These are phyloP conservation scores for Elaeis guineensis DNA, from an alignment of 176 grass and related monocot genomes.

Conservation along the genomic window DNA sequence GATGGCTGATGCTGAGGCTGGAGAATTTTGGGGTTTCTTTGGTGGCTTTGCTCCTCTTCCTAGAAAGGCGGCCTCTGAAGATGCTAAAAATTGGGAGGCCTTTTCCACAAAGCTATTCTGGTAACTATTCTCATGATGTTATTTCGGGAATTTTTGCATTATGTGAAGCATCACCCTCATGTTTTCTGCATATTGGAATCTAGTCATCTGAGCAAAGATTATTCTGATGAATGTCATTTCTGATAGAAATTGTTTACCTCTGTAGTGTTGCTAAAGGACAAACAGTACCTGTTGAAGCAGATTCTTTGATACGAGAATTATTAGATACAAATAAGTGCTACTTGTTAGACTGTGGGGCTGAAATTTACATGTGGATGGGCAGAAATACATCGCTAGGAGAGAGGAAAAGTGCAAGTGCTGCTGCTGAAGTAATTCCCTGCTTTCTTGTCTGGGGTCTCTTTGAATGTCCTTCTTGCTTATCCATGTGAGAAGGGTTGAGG, in stretches of 20 bases:
- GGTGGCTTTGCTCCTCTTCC: slow-evolving; percentile 96
- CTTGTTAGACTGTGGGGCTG: slow-evolving; percentile 59
- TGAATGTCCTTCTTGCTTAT: slow-evolving; percentile 5
- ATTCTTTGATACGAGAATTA: slow-evolving; percentile 54
- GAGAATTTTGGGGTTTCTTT: slow-evolving; percentile 98
- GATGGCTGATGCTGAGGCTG: slow-evolving; percentile 90
- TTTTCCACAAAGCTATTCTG: slow-evolving; percentile 48
- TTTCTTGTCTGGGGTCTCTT: slow-evolving; percentile 6
- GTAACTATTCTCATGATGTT: slow-evolving; percentile 30
- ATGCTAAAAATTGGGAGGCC: slow-evolving; percentile 31
- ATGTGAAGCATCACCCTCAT: background rate
- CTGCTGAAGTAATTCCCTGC: slow-evolving; percentile 59
- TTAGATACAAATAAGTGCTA: slow-evolving; percentile 89
- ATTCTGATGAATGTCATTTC: background rate
- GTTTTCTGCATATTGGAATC: too few species aligned
- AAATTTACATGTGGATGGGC: slow-evolving; percentile 87
- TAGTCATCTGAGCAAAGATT: too few species aligned
- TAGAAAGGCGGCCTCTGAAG: slow-evolving; percentile 43
- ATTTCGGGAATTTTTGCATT: background rate
- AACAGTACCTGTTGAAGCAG: slow-evolving; percentile 34
- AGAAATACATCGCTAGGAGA: slow-evolving; percentile 78
- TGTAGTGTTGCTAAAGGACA: slow-evolving; percentile 61
- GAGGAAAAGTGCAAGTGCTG: slow-evolving; percentile 71
- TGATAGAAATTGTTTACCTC: slow-evolving; percentile 20
- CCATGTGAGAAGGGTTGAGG: background rate